Evolutionary conservation across 495 filamentous ascomycete genomes (phyloP), one percentile per base, ranked within the genome.

Genomic region (Penicillium paradoxum): DNA sequence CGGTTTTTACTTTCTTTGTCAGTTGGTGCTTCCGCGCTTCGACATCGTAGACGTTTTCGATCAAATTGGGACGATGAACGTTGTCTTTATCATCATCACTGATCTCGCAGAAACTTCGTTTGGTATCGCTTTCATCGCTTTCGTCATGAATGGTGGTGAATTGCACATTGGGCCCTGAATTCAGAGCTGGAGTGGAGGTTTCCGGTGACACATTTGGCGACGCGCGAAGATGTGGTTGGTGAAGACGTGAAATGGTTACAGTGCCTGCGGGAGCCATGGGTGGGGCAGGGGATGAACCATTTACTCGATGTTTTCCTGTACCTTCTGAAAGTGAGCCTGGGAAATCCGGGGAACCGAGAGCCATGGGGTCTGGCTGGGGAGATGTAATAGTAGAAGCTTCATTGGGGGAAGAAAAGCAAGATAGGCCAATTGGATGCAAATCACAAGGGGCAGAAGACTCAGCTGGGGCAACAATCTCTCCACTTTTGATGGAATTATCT

Each of bases 21-120:
- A 86, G 83, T 9, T 76, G 72, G 25, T 76, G 73, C 24, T 70
- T 70, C 2, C 90, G 84, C 13, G 83, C 71, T 49, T 84, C 78
- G 15, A 92, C 84, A 47, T 83, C 83, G 59, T 92, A 86, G 58
- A 91, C 69, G 27, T 79, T 74, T 63, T 92, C 89, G 52, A 93
- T 76, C 15, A 79, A 34, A 44, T 58, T 72, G 14, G 70, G 63
- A 29, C 65, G 64, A 17, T 66, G 64, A 27, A 44, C 18, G 6
- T 53, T 42, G 14, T 48, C 55, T 29, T 66, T 63, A 11, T 59
- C 29, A 13, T 59, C 32, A 10, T 69, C 67, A 30, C 65, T 62
- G 18, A 68, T 43, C 6, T 73, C 58, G 15, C 66, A 45, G 8
- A 49, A 58, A 22, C 55, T 64, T 17, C 73, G 62, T 53, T 72